Conservation (phyloP, 495 filamentous ascomycete species). For the Xylaria castorea region DNA sequence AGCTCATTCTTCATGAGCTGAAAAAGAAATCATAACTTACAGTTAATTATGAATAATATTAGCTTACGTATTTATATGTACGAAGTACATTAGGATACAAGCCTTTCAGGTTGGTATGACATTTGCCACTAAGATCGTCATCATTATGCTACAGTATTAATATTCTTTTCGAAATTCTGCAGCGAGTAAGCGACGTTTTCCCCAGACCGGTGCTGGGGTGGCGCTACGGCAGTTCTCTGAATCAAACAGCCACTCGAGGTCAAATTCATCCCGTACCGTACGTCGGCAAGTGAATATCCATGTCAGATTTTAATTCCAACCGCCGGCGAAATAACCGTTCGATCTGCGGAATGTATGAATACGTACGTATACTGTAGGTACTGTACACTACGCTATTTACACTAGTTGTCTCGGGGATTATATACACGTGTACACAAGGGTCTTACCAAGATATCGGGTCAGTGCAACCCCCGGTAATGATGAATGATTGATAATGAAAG, state of each 20-base stretch:
- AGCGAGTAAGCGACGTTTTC: neutral
- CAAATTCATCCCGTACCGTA: neutral
- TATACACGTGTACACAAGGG: constrained; percentile 2
- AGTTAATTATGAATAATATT: neutral
- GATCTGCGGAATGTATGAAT: neutral
- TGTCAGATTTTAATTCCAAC: neutral
- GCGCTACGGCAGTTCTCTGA: constrained; percentile 1
- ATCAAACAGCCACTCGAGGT: neutral
- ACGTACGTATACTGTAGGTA: neutral
- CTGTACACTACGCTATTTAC: neutral
- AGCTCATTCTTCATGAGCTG: neutral
- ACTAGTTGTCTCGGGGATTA: constrained; percentile 6
- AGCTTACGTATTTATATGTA: neutral
- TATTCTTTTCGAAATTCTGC: neutral
- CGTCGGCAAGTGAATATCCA: neutral
- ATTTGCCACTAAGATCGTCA: neutral
- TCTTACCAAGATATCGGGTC: constrained; percentile 29
- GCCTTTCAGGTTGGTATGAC: neutral
- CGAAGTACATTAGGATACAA: neutral
- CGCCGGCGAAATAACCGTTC: neutral
- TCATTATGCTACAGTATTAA: neutral
- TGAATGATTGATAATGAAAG: constrained; percentile 18
- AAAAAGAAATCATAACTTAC: neutral
- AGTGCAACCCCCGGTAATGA: neutral
- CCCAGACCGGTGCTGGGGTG: neutral